A percentile compares a stretch with the other conserved stretches of the same genome.
These are phyloP conservation scores for Arthrobotrys conoides DNA, from an alignment of 2,329 filamentous ascomycete genomes.

Conservation along the genomic window DNA sequence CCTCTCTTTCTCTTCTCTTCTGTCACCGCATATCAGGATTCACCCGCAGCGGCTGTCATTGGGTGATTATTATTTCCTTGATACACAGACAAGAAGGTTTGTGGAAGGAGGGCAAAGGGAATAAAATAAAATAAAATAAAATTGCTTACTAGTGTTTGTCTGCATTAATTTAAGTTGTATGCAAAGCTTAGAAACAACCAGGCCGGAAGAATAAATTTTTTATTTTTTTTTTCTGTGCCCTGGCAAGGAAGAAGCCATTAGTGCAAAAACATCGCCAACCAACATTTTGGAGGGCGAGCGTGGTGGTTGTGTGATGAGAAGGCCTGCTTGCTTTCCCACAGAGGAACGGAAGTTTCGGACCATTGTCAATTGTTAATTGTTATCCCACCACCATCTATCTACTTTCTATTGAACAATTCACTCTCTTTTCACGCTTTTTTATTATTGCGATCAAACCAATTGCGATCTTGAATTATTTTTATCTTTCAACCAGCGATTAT, in stretches of 20 bases:
- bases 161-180: slow-evolving; percentile 57
- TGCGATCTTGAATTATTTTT: slow-evolving; percentile 17
- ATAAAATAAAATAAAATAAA: slow-evolving; percentile 13
- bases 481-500: slow-evolving; percentile 21
- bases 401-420: slow-evolving; percentile 37
- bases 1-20: slow-evolving; percentile 6
- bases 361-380: slow-evolving; percentile 39
- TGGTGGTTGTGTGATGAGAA: slow-evolving; percentile 30
- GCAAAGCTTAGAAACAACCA: slow-evolving; percentile 37
- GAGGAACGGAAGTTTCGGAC: slow-evolving; percentile 58
- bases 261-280: slow-evolving; percentile 61
- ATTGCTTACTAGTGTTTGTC: slow-evolving; percentile 16
- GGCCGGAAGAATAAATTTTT: slow-evolving; percentile 37
- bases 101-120: slow-evolving; percentile 46
- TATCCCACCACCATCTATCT: slow-evolving; percentile 36
- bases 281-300: slow-evolving; percentile 30
- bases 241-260: slow-evolving; percentile 54
- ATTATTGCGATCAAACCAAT: slow-evolving; percentile 7
- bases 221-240: slow-evolving; percentile 46
- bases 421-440: slow-evolving; percentile 11
- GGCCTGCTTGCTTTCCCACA: slow-evolving; percentile 49
- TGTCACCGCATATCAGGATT: slow-evolving; percentile 58
- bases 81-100: slow-evolving; percentile 25
- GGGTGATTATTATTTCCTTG: slow-evolving; percentile 33
- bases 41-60: slow-evolving; percentile 57